Evolutionary conservation across 768 basidiomycete species (phyloP), one percentile per base, ranked within the genome.

Genomic region (Russula olivacea): DNA sequence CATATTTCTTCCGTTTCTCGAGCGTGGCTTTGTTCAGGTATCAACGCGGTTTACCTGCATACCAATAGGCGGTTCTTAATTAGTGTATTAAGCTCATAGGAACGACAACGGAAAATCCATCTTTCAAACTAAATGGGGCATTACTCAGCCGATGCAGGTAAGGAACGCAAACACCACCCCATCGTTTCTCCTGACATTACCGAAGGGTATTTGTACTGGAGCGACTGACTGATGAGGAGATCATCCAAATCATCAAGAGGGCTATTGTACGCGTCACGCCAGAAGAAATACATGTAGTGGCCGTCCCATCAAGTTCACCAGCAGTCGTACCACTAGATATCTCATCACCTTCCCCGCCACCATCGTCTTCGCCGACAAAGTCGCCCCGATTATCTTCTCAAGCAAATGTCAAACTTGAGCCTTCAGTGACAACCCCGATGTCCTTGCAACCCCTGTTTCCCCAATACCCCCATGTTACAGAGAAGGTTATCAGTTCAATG

Each of bases 91-190:
- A 87, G 83, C 75, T 92, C 34, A 82, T 92, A 68, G 90, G 89
- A 32, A 90, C 91, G 1, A 94, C 91, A 5, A 93, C 91, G 1
- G 91, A 94, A 72, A 94, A 94, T 65, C 91, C 91, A 1, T 91
- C 89, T 0, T 94, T 93, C 76, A 91, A 88, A 67, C 73, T 91
- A 40, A 89, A 85, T 19, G 80, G 83, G 34, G 88, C 89, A 12
- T 76, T 92, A 34, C 74, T 92, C 38, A 89, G 88, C 70, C 85
- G 90, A 49, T 91, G 89, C 72, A 81, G 89, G 89, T 87, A 66
- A 69, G 82, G 75, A 9, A 49, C 8, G 28, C 47, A 19, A 15
- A 50, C 21, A 19, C 19, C 50, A 19, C 21, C 4, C 11, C 59
- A 32, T 43, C 41, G 28, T 9, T 50, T 38, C 2, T 25, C 11